Conservation (phyloP, 345 rosid species). For the Citrus sp. region DNA sequence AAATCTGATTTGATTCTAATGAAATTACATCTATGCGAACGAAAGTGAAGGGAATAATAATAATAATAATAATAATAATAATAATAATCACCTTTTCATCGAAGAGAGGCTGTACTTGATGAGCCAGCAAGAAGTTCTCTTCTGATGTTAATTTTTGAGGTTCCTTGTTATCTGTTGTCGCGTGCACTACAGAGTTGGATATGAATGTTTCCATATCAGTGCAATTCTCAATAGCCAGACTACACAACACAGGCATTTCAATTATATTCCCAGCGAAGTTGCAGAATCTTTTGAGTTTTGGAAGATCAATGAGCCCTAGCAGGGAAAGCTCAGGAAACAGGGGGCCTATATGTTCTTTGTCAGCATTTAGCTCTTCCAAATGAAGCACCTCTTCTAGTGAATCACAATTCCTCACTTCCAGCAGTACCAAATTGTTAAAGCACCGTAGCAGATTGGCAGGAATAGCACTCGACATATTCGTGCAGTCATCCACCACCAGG, state of each 20-base stretch:
- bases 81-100: background rate
- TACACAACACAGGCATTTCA: background rate
- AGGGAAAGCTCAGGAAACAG: background rate
- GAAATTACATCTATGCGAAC: no score
- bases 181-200: background rate
- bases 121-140: no score
- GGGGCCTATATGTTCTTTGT: background rate
- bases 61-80: background rate
- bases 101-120: background rate
- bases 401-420: background rate
- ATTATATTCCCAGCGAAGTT: background rate
- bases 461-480: background rate
- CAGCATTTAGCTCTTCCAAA: no score
- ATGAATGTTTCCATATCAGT: background rate
- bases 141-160: no score
- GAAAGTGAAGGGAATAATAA: no score
- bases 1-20: no score
- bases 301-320: background rate
- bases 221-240: background rate
- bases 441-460: background rate
- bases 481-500: no score
- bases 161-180: no score
- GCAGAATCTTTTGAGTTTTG: background rate
- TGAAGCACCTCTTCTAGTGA: background rate
- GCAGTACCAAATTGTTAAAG: background rate